Conservation (phyloP, 345 rosid genomes). For the Theobroma cacao region DNA sequence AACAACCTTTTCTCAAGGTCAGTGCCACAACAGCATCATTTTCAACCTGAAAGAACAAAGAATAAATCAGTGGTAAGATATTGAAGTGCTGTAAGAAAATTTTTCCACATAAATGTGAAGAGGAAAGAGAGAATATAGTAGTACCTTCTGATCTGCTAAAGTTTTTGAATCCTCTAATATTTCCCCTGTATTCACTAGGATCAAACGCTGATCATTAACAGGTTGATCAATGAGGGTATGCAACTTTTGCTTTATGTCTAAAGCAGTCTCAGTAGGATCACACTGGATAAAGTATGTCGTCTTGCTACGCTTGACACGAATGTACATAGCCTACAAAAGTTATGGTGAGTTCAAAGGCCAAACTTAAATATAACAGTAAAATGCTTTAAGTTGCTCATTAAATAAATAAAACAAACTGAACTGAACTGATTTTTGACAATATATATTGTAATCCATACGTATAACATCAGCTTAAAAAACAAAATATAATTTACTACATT, state of each 20-base stretch:
- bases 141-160: conserved; percentile 80
- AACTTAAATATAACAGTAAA: background rate
- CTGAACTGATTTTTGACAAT: background rate
- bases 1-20: conserved; percentile 78
- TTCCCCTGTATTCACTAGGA: conserved; percentile 56
- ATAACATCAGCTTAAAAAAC: background rate
- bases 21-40: conserved; percentile 92
- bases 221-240: conserved; percentile 61
- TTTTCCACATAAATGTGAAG: background rate
- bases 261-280: conserved; percentile 76
- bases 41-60: conserved; percentile 67
- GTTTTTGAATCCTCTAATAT: conserved; percentile 76
- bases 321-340: conserved; percentile 73
- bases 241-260: conserved; percentile 76
- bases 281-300: conserved; percentile 85
- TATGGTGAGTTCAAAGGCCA: conserved; percentile 24
- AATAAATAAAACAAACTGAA: background rate
- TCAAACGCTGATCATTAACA: conserved; percentile 62
- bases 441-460: background rate
- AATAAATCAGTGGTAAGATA: background rate
- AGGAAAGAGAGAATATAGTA: background rate
- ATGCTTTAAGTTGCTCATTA: background rate
- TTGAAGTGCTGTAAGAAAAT: background rate
- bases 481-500: background rate
- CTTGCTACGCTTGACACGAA: conserved; percentile 85